Base-by-base conservation (phyloP, 106 monocot genomes). In the Apostasia ramifera region DNA sequence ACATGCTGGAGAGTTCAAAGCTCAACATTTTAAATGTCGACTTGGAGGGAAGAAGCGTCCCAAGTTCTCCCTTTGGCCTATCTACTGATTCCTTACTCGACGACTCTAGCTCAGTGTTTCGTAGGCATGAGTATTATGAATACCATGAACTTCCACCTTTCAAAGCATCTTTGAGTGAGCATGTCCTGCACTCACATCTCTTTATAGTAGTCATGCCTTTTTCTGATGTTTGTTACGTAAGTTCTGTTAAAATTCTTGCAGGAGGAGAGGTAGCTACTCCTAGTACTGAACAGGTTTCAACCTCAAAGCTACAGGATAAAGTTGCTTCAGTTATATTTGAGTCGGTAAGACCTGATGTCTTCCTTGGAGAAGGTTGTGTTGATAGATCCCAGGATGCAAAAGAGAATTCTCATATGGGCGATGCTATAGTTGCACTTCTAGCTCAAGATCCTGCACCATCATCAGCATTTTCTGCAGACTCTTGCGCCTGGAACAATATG, bases 31-130 rank as follows among this genome's bases (percentile, higher is more conserved):
- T 44, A 44, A 45, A 70, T 8, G 4, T 47, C 64, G 66, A 73
- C 1, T 78, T 68, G 61, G 76, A 79, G 47, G 69, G 40, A 5
- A 64, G 47, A 51, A 40, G 48, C 57, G 75, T 76, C 38, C 72
- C 75, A 15, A 49, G 61, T 40, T 75, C 75, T 12, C 69, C 83
- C 2, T 58, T 74, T 42, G 52, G 65, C 41, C 55, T 9, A 42
- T 66, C 75, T 72, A 68, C 54, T 75, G 54, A 73, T 47, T 75
- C 81, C 1, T 40, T 53, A 6, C 81, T 73, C 43, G 66, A 43
- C 14, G 74, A 75, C 44, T 60, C 39, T 45, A 74, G 38, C 12
- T 66, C 74, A 43, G 74, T 80, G 9, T 41, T 44, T 5, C 52
- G 73, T 68, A 71, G 77, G 5, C 67, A 41, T 38, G 58, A 74